Conservation (phyloP, 345 rosid genomes). For the Brassica rapa region DNA sequence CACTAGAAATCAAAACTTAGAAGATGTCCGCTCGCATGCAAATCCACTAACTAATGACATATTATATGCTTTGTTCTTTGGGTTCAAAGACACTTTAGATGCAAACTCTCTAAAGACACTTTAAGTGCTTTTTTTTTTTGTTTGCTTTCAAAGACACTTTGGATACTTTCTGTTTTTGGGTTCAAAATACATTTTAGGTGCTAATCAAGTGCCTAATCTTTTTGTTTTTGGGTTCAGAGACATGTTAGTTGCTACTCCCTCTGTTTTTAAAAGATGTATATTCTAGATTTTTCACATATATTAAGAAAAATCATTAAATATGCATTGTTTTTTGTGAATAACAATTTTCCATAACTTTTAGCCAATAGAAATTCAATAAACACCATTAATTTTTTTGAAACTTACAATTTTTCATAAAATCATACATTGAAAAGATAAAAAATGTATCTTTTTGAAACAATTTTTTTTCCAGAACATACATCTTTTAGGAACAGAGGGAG, state of each 20-base stretch:
- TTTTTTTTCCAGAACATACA: too few relatives aligned
- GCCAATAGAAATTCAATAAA: too few relatives aligned
- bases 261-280: too few relatives aligned
- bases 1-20: not conserved
- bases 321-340: too few relatives aligned
- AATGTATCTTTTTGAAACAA: too few relatives aligned
- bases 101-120: not conserved
- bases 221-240: not conserved
- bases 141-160: not conserved
- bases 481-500: too few relatives aligned
- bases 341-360: too few relatives aligned
- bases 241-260: not conserved
- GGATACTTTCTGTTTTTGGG: not conserved
- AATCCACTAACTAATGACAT: not conserved
- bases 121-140: not conserved
- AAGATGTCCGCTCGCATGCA: not conserved
- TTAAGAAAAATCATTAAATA: too few relatives aligned
- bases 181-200: not conserved
- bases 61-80: not conserved
- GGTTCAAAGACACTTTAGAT: not conserved
- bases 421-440: too few relatives aligned
- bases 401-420: too few relatives aligned
- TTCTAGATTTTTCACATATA: too few relatives aligned
- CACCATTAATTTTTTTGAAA: too few relatives aligned
- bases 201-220: not conserved